These are phyloP conservation scores for Ophiostoma ips DNA, from an alignment of 2,329 filamentous ascomycete species.

Conservation along the genomic window DNA sequence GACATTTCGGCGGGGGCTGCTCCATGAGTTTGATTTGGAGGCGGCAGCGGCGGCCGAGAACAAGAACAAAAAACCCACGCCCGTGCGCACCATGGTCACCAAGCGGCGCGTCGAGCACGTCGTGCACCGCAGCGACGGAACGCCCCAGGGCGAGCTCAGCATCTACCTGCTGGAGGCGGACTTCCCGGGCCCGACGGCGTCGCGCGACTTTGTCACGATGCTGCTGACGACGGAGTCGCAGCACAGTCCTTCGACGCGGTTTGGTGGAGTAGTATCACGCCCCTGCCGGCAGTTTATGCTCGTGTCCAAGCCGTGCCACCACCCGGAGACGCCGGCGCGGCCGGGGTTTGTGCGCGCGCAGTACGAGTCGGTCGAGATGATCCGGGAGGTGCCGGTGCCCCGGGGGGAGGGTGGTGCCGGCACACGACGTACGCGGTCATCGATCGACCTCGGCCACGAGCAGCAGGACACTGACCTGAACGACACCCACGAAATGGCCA, in stretches of 20 bases:
- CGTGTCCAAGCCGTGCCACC: slow-evolving; percentile 69
- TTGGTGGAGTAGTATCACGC: slow-evolving; percentile 15
- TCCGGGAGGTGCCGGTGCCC: slow-evolving; percentile 59
- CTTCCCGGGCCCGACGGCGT: slow-evolving; percentile 77
- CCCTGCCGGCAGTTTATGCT: slow-evolving; percentile 63
- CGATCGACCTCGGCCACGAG: slow-evolving; percentile 27
- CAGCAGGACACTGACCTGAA: slow-evolving; percentile 15
- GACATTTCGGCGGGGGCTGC: slow-evolving; percentile 63
- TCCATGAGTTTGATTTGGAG: slow-evolving; percentile 57
- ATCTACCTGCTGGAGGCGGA: slow-evolving; percentile 80
- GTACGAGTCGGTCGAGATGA: slow-evolving; percentile 87
- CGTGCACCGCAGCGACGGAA: slow-evolving; percentile 7
- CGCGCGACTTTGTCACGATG: slow-evolving; percentile 76
- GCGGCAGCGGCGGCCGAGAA: no score
- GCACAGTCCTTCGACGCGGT: slow-evolving; percentile 9
- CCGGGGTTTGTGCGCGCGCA: slow-evolving; percentile 66
- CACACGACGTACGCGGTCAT: slow-evolving; percentile 29
- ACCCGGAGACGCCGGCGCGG: slow-evolving; percentile 56
- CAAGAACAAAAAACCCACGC: slow-evolving; percentile 48
- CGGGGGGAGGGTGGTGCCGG: slow-evolving; percentile 19
- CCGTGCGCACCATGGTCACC: slow-evolving; percentile 73
- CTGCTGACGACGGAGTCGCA: slow-evolving; percentile 31
- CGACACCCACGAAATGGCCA: slow-evolving; percentile 24
- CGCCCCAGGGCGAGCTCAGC: neutral
- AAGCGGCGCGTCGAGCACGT: slow-evolving; percentile 58